These are phyloP conservation scores for Acer yangbiense DNA, from an alignment of 345 rosid genomes.

Conservation along the genomic window DNA sequence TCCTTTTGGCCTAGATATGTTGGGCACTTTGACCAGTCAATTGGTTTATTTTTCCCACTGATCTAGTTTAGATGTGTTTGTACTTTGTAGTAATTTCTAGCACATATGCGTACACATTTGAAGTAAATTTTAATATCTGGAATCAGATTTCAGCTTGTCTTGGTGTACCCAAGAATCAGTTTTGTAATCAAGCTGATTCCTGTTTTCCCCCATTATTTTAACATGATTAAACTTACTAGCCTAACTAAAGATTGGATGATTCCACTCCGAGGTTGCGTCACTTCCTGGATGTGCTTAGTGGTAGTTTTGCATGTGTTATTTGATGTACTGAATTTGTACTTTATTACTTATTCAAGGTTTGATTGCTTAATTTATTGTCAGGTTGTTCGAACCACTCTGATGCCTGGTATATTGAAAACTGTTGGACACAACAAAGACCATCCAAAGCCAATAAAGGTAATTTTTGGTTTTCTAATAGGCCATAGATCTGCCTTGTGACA, in stretches of 20 bases:
- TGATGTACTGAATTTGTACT: not conserved
- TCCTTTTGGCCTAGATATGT: not conserved
- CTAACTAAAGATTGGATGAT: not conserved
- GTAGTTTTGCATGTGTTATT: not conserved
- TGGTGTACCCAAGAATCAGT: not conserved
- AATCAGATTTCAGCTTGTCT: not conserved
- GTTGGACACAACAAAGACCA: slow-evolving; percentile 87
- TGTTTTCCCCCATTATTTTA: not conserved
- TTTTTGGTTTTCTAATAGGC: not conserved
- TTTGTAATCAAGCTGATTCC: not conserved
- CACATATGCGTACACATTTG: not conserved
- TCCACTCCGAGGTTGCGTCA: not conserved
- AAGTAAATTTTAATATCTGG: too few relatives aligned
- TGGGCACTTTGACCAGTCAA: not conserved
- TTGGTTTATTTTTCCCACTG: not conserved
- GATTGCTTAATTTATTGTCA: slow-evolving; percentile 11
- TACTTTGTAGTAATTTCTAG: too few relatives aligned
- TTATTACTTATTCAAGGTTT: not conserved
- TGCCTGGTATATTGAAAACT: slow-evolving; percentile 89
- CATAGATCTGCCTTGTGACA: not conserved
- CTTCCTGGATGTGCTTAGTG: not conserved
- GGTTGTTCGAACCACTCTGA: slow-evolving; percentile 80
- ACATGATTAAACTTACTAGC: not conserved
- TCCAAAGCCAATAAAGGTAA: slow-evolving; percentile 93
- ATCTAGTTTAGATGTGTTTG: not conserved